phyloP scores from a whole-genome alignment of 2,329 filamentous ascomycete species.

The Scedosporium aurantiacum region DNA sequence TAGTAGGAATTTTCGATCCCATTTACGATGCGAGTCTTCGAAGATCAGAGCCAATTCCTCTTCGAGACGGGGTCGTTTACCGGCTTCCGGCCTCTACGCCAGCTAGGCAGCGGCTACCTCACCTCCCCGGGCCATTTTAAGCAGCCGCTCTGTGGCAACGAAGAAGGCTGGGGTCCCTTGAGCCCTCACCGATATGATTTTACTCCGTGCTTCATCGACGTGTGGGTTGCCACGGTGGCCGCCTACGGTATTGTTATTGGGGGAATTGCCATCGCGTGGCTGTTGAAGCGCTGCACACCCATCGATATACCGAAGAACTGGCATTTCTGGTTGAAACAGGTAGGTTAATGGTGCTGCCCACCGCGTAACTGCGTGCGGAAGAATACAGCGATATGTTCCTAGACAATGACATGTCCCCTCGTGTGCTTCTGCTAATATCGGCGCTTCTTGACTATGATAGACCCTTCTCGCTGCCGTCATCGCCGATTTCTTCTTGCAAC shows the following conservation, averaged over 20 bases:
- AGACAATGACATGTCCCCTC: background rate
- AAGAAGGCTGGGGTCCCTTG: conserved; percentile 90
- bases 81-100: conserved; percentile 38
- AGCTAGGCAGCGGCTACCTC: conserved; percentile 51
- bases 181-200: conserved; percentile 85
- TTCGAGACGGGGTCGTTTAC: conserved; percentile 50
- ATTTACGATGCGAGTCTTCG: conserved; percentile 10
- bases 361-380: too few relatives aligned
- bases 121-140: conserved; percentile 33
- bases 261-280: conserved; percentile 65
- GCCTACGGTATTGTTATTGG: conserved; percentile 71
- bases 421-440: background rate
- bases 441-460: conserved; percentile 18
- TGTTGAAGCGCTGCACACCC: conserved; percentile 58
- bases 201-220: conserved; percentile 93
- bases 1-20: background rate
- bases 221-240: conserved; percentile 72
- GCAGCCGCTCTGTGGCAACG: conserved; percentile 76
- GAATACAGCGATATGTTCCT: background rate
- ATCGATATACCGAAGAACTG: conserved; percentile 66
- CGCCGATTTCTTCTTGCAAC: conserved; percentile 58
- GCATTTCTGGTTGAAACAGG: conserved; percentile 90
- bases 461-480: conserved; percentile 56
- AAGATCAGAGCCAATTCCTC: background rate
- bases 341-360: conserved; percentile 29